These are phyloP conservation scores for Vanrija sp. DNA, from an alignment of 1,284 basidiomycete species.

Conservation along the genomic window DNA sequence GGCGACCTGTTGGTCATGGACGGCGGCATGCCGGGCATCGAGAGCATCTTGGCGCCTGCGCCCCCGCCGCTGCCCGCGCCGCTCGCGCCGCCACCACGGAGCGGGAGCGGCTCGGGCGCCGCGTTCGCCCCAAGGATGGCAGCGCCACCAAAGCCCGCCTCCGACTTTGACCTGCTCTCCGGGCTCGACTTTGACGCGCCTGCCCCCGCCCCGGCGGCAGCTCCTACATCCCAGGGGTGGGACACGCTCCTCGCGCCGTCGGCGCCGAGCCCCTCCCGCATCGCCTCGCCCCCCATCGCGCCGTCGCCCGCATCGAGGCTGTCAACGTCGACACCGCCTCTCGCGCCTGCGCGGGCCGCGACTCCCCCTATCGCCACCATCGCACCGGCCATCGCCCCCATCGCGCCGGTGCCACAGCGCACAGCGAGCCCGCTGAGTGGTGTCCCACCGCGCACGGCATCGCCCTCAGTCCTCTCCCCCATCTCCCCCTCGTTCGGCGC, in stretches of 20 bases:
- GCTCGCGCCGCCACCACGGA: slow-evolving; percentile 31
- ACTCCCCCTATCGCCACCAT: background rate
- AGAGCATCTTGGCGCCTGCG: slow-evolving; percentile 29
- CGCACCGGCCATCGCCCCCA: background rate
- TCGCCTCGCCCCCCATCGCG: background rate
- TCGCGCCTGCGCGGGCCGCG: background rate
- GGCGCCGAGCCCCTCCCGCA: slow-evolving; percentile 2
- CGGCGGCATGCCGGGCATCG: slow-evolving; percentile 29
- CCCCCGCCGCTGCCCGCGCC: slow-evolving; percentile 29
- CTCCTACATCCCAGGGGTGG: slow-evolving; percentile 15
- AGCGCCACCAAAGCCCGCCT: slow-evolving; percentile 1
- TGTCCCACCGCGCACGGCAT: too few species aligned
- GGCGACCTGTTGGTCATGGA: slow-evolving; percentile 39
- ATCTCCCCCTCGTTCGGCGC: too few species aligned
- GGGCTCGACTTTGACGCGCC: slow-evolving; percentile 32
- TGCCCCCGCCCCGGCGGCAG: background rate
- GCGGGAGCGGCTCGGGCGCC: background rate
- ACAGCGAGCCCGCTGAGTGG: too few species aligned
- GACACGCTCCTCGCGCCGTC: slow-evolving; percentile 24
- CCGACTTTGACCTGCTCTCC: slow-evolving; percentile 36
- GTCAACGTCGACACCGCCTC: background rate
- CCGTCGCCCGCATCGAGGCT: background rate
- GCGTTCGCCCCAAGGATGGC: slow-evolving; percentile 30
- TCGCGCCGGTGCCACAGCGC: background rate
- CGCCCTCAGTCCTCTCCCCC: too few species aligned